phyloP scores from a whole-genome alignment of 352 stramenopile species.

The Phytophthora fragariae region DNA sequence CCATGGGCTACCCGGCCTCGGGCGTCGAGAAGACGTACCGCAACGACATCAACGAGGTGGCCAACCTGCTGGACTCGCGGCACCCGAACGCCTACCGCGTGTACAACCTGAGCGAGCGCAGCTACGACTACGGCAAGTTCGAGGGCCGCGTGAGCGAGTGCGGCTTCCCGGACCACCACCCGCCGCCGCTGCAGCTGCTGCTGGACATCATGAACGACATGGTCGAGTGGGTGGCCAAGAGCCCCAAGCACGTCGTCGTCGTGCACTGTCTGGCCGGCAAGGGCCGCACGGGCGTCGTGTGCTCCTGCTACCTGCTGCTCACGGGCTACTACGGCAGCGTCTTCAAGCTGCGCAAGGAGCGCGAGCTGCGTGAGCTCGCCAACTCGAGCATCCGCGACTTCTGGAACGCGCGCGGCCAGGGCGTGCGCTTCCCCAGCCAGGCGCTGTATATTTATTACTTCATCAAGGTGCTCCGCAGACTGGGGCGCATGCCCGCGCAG shows the following conservation, averaged over 20 bases:
- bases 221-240: conserved; percentile 73
- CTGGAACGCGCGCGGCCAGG: conserved; percentile 50
- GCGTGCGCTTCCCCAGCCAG: conserved; percentile 86
- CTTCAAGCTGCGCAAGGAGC: conserved; percentile 71
- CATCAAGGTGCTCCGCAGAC: conserved; percentile 66
- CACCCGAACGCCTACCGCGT: conserved; percentile 76
- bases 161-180: conserved; percentile 85
- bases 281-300: conserved; percentile 82
- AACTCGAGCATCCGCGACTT: conserved; percentile 81
- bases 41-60: conserved; percentile 86
- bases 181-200: conserved; percentile 77
- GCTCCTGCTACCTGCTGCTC: conserved; percentile 83
- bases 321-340: conserved; percentile 78
- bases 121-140: conserved; percentile 85
- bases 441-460: conserved; percentile 92
- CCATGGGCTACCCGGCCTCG: conserved; percentile 84
- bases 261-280: conserved; percentile 87
- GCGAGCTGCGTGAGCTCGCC: conserved; percentile 67
- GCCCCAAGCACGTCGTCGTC: conserved; percentile 75
- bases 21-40: conserved; percentile 88
- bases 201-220: conserved; percentile 90
- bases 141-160: conserved; percentile 75
- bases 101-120: conserved; percentile 86
- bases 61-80: conserved; percentile 70
- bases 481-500: conserved; percentile 56